A percentile compares a stretch with the other conserved stretches of the same genome.
Evolutionary conservation across 129 eudicot species (phyloP).

Genomic region (Daucus carota): DH1_v3.0 NC_030388.2:28388001-28388500

Average conservation of each 20-base stretch:
- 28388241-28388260: constrained; percentile 13
- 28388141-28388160: constrained; percentile 17
- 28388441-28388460: background rate
- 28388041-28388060: constrained; percentile 28
- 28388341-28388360: background rate
- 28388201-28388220: constrained; percentile 7
- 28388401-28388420: background rate
- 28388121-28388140: constrained; percentile 23
- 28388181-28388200: constrained; percentile 13
- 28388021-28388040: constrained; percentile 14
- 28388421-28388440: background rate
- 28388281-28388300: constrained; percentile 11
- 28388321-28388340: background rate
- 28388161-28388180: constrained; percentile 1
- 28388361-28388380: background rate
- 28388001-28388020: background rate
- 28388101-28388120: constrained; percentile 22
- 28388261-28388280: background rate
- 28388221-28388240: constrained; percentile 14
- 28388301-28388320: constrained; percentile 20
- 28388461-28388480: background rate
- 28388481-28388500: no score
- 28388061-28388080: constrained; percentile 23
- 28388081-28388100: constrained; percentile 26
- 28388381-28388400: background rate